Evolutionary conservation across 805 yeast species (phyloP), one percentile per base, ranked within the genome.

Genomic region (Allodekkera sacchari): DNA sequence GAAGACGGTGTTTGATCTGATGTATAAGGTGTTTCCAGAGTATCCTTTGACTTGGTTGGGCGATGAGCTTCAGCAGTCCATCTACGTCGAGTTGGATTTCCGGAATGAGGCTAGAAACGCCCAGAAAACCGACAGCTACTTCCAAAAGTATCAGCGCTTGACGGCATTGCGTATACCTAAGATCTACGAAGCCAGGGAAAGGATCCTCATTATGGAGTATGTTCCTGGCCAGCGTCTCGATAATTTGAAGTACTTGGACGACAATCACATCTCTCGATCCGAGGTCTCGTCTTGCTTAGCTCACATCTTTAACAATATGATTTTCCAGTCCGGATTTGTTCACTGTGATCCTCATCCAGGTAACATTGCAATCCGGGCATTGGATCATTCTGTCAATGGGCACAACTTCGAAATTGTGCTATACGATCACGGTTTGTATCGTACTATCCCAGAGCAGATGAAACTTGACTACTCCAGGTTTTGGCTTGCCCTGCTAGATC

Each of bases 311-410:
- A 84, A 89, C 61, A 78, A 76, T 49, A 92, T 92, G 99, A 85
- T 92, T 25, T 92, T 92, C 61, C 80, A 94, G 2, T 94, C 96
- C 1, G 78, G 76, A 18, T 95, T 85, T 15, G 71, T 92, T 26
- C 99, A 92, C 53, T 92, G 98, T 60, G 99, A 92, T 53, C 98
- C 98, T 1, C 99, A 92, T 53, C 95, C 95, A 8, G 99, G 99
- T 0, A 92, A 92, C 48, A 62, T 92, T 37, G 96, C 97, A 0
- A 84, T 92, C 15, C 63, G 87, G 34, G 58, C 66, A 21, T 56
- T 66, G 6, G 45, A 46, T 12, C 32, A 39, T 5, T 45, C 48
- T 19, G 43, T 37, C 22, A 39, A 50, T 23, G 57, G 59, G 2
- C 85, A 79, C 50, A 88, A 89, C 52, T 92, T 92, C 53, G 98